Conservation (phyloP, 2,329 filamentous ascomycete genomes). For the Dactylellina cionopaga region DNA sequence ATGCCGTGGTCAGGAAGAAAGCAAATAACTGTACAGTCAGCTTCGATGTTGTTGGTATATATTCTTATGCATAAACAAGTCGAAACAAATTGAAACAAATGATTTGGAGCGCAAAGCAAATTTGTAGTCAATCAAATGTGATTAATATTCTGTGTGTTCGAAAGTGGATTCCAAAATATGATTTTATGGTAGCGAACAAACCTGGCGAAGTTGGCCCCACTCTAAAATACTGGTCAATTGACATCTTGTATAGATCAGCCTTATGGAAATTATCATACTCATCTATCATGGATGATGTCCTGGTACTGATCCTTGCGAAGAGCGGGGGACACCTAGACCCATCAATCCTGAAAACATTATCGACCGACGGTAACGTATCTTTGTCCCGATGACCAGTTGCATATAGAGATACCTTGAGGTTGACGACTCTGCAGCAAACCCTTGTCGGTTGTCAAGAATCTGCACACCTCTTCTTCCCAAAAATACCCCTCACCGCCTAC, state of each 20-base stretch:
- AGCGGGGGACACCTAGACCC: not conserved
- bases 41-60: too few relatives aligned
- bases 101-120: too few relatives aligned
- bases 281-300: slow-evolving; percentile 17
- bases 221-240: slow-evolving; percentile 4
- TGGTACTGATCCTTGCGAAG: not conserved
- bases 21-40: too few relatives aligned
- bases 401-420: too few relatives aligned
- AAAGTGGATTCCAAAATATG: too few relatives aligned
- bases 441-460: not conserved
- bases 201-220: not conserved
- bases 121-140: too few relatives aligned
- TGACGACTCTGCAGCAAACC: not conserved
- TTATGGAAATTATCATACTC: slow-evolving; percentile 24
- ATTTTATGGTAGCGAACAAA: slow-evolving; percentile 29
- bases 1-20: too few relatives aligned
- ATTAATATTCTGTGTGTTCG: too few relatives aligned
- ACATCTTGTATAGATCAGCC: slow-evolving; percentile 9
- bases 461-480: slow-evolving; percentile 15
- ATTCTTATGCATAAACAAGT: too few relatives aligned
- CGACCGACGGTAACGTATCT: slow-evolving; percentile 8
- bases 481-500: slow-evolving; percentile 27
- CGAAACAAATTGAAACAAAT: too few relatives aligned
- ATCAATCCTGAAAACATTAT: too few relatives aligned
- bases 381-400: too few relatives aligned